Evolutionary conservation across 306 rosid genomes (phyloP).

Genomic region (Prunus padus): DNA sequence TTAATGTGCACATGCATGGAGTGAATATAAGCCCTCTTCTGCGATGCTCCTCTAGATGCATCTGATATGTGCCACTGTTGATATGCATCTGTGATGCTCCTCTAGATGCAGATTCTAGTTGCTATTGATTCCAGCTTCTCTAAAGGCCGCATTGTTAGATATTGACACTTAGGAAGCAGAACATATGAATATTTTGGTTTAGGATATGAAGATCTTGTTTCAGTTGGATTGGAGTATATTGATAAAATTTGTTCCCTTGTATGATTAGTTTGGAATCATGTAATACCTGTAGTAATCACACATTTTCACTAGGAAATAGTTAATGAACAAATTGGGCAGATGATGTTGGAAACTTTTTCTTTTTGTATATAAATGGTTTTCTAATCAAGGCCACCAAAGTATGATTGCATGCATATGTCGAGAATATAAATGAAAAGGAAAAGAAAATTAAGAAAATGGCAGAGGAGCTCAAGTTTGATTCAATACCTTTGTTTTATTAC

Average conservation of each 20-base stretch:
- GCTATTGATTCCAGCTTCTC: not conserved
- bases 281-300: constrained; percentile 21
- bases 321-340: not conserved
- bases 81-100: not conserved
- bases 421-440: not conserved
- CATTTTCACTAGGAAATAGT: not conserved
- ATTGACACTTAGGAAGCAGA: constrained; percentile 1
- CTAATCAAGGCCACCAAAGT: not conserved
- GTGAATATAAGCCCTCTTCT: constrained; percentile 16
- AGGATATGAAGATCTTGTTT: constrained; percentile 19
- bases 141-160: constrained; percentile 11
- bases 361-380: not conserved
- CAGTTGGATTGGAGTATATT: constrained; percentile 22
- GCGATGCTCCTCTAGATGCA: constrained; percentile 27
- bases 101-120: not conserved
- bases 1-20: constrained; percentile 11
- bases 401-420: not conserved
- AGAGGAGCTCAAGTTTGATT: not conserved
- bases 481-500: not conserved
- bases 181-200: constrained; percentile 13
- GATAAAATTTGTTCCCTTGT: constrained; percentile 14
- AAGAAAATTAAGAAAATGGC: not conserved
- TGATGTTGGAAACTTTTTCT: constrained; percentile 11
- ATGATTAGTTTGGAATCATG: constrained; percentile 25
- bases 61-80: constrained; percentile 5